Evolutionary conservation across 2,329 filamentous ascomycete species (phyloP).

Genomic region (Ophiostoma populinum): DNA sequence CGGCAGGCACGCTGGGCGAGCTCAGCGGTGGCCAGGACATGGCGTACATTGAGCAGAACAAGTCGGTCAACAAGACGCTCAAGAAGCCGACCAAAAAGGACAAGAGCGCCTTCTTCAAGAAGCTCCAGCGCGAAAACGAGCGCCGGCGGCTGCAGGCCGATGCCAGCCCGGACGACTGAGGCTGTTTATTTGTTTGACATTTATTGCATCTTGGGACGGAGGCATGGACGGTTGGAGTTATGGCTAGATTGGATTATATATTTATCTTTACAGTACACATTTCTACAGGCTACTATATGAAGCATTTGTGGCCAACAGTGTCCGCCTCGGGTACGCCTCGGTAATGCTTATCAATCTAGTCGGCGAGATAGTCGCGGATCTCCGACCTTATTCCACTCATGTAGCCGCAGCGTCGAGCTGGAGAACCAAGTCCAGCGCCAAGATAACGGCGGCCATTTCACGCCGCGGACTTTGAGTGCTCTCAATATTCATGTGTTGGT

Average conservation of each 20-base stretch:
- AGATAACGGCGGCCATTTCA: too few species aligned
- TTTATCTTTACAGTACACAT: too few species aligned
- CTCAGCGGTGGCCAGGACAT: constrained; percentile 87
- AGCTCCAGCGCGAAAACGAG: constrained; percentile 43
- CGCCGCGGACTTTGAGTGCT: too few species aligned
- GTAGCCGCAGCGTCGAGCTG: too few species aligned
- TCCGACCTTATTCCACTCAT: too few species aligned
- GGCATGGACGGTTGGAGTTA: constrained; percentile 1
- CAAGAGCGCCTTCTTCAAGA: constrained; percentile 46
- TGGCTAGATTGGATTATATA: neutral
- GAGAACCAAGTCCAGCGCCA: too few species aligned
- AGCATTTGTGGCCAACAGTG: too few species aligned
- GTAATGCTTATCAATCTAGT: too few species aligned
- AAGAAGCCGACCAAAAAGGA: constrained; percentile 38
- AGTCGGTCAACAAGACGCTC: constrained; percentile 48
- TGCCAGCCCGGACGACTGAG: neutral
- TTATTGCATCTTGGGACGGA: neutral
- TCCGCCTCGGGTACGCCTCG: too few species aligned
- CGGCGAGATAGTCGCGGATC: too few species aligned
- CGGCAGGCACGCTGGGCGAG: constrained; percentile 70
- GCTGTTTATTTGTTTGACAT: neutral
- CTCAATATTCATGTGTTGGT: too few species aligned
- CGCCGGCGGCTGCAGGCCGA: constrained; percentile 17
- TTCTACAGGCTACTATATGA: too few species aligned
- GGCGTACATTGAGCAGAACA: constrained; percentile 84